Evolutionary conservation across 805 yeast species (phyloP), one percentile per base, ranked within the genome.

Genomic region (Candida andamanensis): DNA sequence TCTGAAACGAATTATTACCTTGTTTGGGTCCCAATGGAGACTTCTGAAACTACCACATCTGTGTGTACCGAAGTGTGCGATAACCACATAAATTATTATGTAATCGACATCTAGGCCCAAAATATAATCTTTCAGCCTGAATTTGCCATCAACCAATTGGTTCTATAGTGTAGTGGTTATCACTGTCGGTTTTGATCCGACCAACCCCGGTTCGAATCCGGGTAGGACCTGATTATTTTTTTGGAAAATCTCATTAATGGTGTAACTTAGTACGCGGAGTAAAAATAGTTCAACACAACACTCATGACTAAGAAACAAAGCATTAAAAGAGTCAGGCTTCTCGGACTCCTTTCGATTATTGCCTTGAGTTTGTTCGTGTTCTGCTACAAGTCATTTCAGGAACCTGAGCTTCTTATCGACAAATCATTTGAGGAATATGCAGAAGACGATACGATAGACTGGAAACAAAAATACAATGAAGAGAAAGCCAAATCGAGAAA

Each of bases 121-220:
- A 8, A 19, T 8, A 19, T n/a, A n/a, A n/a, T n/a, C n/a, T n/a
- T n/a, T n/a, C n/a, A n/a, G n/a, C n/a, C n/a, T n/a, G n/a, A n/a
- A n/a, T n/a, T n/a, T n/a, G n/a, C n/a, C n/a, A n/a, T 25, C 30
- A 13, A 30, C 14, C 17, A 13, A 25, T 20, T 20, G 51, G 51
- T 46, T 41, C 35, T 41, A 34, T 45, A 47, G 83, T 77, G 83
- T 78, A 78, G 83, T 75, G 83, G 83, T 78, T 75, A 78, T 78
- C 83, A 77, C 84, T 68, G 67, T 74, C 74, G 83, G 83, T 78
- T 78, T 74, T 78, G 84, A 78, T 77, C 82, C 83, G 74, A 59
- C 66, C 77, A 74, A 78, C 83, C 82, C 83, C 83, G 76, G 84
- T 78, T 78, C 84, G 83, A 78, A 75, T 76, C 83, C 83, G 83